A percentile compares a stretch with the other conserved stretches of the same genome.
These are phyloP conservation scores for Candida alai DNA, from an alignment of 805 yeast species.

Conservation along the genomic window DNA sequence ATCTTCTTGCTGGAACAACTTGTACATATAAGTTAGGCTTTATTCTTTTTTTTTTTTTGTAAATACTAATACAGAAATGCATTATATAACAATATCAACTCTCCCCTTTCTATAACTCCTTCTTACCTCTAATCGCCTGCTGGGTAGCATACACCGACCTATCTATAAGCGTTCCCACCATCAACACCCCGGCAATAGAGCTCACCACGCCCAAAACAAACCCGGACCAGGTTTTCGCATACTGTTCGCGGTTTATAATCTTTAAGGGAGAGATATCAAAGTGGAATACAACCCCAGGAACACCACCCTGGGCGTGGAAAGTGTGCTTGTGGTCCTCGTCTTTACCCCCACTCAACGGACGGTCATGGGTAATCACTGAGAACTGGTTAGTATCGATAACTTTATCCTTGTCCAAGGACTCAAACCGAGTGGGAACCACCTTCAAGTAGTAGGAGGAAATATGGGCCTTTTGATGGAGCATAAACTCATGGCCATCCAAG, in stretches of 20 bases:
- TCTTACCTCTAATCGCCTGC: slow-evolving; percentile 65
- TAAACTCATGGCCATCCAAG: slow-evolving; percentile 50
- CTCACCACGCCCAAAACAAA: slow-evolving; percentile 80
- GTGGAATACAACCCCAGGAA: slow-evolving; percentile 82
- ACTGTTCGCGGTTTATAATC: slow-evolving; percentile 77
- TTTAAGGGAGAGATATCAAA: slow-evolving; percentile 93
- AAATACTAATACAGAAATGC: not conserved
- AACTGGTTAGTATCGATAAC: slow-evolving; percentile 81
- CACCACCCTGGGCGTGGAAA: slow-evolving; percentile 75
- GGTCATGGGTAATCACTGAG: slow-evolving; percentile 81
- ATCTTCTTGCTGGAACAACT: too few species aligned
- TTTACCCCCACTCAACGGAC: slow-evolving; percentile 81
- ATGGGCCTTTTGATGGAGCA: slow-evolving; percentile 50
- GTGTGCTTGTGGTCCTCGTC: slow-evolving; percentile 92
- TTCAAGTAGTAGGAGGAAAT: slow-evolving; percentile 76
- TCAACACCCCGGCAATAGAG: slow-evolving; percentile 88
- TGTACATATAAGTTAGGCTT: slow-evolving; percentile 2
- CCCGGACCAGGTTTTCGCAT: slow-evolving; percentile 74
- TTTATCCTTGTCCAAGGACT: slow-evolving; percentile 50
- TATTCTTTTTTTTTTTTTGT: not conserved
- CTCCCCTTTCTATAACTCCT: slow-evolving; percentile 35
- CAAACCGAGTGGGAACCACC: slow-evolving; percentile 87
- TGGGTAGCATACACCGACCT: slow-evolving; percentile 88
- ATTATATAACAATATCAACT: not conserved
- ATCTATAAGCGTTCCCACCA: slow-evolving; percentile 87